Evolutionary conservation across 2,329 filamentous ascomycete genomes (phyloP).

Genomic region (Chaetoscypha palmicola): DNA sequence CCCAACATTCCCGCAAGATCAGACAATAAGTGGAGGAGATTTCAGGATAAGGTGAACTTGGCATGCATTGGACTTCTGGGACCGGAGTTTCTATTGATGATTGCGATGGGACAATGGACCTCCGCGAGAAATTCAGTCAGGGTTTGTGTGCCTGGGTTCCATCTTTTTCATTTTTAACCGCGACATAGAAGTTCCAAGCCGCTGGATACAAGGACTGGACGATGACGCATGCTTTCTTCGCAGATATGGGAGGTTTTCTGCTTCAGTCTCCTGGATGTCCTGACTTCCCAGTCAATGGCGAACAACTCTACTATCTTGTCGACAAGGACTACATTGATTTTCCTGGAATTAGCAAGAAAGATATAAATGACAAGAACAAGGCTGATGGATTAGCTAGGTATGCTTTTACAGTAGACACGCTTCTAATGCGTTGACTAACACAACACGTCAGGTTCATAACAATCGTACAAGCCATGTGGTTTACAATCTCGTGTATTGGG

Average conservation of each 20-base stretch:
- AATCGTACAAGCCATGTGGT: background rate
- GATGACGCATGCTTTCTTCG: slow-evolving; percentile 34
- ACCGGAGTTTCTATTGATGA: slow-evolving; percentile 33
- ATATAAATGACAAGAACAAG: slow-evolving; percentile 26
- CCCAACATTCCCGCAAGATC: slow-evolving; percentile 31
- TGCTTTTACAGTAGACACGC: background rate
- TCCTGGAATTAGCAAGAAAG: slow-evolving; percentile 19
- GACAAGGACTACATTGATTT: slow-evolving; percentile 28
- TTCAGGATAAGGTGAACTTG: slow-evolving; percentile 20
- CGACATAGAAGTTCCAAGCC: slow-evolving; percentile 25
- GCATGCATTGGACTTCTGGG: slow-evolving; percentile 29
- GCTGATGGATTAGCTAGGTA: slow-evolving; percentile 17
- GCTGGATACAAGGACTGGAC: slow-evolving; percentile 30
- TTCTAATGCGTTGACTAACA: background rate
- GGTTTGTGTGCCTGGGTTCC: slow-evolving; percentile 33
- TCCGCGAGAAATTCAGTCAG: slow-evolving; percentile 29
- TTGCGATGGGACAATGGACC: slow-evolving; percentile 32
- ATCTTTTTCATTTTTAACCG: slow-evolving; percentile 31
- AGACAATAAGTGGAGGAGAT: slow-evolving; percentile 28
- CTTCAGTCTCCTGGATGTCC: slow-evolving; percentile 28
- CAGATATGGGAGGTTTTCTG: slow-evolving; percentile 36
- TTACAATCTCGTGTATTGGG: background rate
- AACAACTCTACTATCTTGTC: slow-evolving; percentile 31
- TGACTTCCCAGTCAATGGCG: slow-evolving; percentile 33
- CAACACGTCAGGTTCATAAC: background rate